Evolutionary conservation across 1,139 yeast species (phyloP).

Genomic region (Sugiyamaella neomexicana): DNA sequence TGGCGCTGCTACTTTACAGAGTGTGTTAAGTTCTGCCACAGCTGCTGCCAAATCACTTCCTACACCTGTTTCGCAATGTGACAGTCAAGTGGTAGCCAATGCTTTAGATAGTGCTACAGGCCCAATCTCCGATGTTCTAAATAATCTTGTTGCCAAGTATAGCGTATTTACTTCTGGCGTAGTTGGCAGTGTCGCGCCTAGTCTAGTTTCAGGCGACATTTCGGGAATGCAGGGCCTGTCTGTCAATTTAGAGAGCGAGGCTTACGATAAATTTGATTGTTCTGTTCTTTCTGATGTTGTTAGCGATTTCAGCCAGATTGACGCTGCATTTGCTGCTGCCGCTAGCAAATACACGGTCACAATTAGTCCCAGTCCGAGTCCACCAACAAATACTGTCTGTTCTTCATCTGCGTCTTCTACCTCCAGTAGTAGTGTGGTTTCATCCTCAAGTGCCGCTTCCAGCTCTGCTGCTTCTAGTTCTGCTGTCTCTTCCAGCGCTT

Average conservation of each 20-base stretch:
- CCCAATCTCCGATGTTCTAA: conserved; percentile 5
- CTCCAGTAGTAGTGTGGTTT: not conserved
- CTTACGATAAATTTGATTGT: conserved; percentile 16
- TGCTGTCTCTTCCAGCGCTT: no score
- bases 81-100: conserved; percentile 13
- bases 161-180: conserved; percentile 1
- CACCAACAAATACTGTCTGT: conserved; percentile 8
- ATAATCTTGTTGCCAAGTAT: conserved; percentile 6
- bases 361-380: not conserved
- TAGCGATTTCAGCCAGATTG: conserved; percentile 11
- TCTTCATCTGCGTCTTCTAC: not conserved
- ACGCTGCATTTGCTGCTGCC: conserved; percentile 18
- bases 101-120: conserved; percentile 3
- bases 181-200: conserved; percentile 3
- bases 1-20: conserved; percentile 1
- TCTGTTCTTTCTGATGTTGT: conserved; percentile 2
- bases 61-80: conserved; percentile 8
- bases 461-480: not conserved
- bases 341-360: conserved; percentile 15
- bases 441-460: not conserved
- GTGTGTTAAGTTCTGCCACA: conserved; percentile 12
- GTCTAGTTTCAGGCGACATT: conserved; percentile 4
- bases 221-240: conserved; percentile 11
- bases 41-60: conserved; percentile 14
- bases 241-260: conserved; percentile 12